Conservation (phyloP, 2,329 filamentous ascomycete genomes). For the Botrytis hyacinthi region DNA sequence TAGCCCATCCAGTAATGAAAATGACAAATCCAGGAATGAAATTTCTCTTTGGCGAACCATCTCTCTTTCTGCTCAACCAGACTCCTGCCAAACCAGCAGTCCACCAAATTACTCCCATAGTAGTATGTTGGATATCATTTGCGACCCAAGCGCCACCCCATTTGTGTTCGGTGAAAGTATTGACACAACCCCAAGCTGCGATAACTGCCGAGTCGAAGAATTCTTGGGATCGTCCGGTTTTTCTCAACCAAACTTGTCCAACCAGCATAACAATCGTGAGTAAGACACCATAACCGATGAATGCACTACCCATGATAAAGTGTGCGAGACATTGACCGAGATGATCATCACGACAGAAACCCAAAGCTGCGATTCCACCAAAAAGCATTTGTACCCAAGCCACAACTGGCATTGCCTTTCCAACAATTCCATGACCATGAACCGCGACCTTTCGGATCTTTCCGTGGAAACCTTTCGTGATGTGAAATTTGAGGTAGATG, state of each 20-base stretch:
- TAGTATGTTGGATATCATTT: constrained; percentile 96
- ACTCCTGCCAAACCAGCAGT: constrained; percentile 85
- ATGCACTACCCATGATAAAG: constrained; percentile 98
- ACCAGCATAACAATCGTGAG: constrained; percentile 83
- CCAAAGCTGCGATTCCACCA: constrained; percentile 86
- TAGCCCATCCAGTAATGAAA: constrained; percentile 88
- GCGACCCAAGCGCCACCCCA: constrained; percentile 88
- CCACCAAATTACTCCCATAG: constrained; percentile 99
- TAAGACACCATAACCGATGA: constrained; percentile 89
- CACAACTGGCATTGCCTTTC: constrained; percentile 82
- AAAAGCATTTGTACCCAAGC: constrained; percentile 95
- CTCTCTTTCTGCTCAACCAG: constrained; percentile 82
- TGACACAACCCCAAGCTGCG: constrained; percentile 92
- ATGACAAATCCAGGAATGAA: constrained; percentile 91
- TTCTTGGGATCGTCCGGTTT: constrained; percentile 84
- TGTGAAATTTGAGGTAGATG: constrained; percentile 83
- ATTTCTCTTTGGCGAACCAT: constrained; percentile 86
- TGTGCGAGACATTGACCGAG: constrained; percentile 90
- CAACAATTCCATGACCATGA: constrained; percentile 72
- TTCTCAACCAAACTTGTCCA: constrained; percentile 81
- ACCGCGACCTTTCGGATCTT: constrained; percentile 72
- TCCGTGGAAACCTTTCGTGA: constrained; percentile 79
- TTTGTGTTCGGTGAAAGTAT: constrained; percentile 95
- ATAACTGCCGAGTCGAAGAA: constrained; percentile 95
- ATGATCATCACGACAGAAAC: constrained; percentile 91